A percentile compares a stretch with the other conserved stretches of the same genome.
phyloP scores from a whole-genome alignment of 176 grass and related monocot genomes.

The Rhynchospora tenuis region DNA sequence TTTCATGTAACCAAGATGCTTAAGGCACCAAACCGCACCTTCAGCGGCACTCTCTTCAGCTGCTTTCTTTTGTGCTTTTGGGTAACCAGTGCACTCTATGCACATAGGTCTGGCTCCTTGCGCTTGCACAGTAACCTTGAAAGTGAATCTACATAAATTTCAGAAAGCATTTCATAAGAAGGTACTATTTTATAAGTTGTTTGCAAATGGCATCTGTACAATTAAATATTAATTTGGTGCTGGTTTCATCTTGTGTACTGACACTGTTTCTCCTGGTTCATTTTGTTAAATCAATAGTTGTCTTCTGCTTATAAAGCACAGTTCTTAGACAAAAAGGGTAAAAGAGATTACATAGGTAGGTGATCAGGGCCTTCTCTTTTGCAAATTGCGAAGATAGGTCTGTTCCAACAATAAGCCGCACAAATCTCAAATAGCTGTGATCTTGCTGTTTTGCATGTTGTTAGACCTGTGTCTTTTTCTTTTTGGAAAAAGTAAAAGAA shows the following conservation, averaged over 20 bases:
- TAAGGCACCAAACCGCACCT: slow-evolving; percentile 77
- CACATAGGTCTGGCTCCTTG: slow-evolving; percentile 24
- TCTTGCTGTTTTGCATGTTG: slow-evolving; percentile 52
- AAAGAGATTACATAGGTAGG: slow-evolving; percentile 50
- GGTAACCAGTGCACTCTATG: slow-evolving; percentile 61
- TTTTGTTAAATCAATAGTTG: neutral
- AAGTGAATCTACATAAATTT: slow-evolving; percentile 66
- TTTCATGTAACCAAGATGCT: slow-evolving; percentile 38
- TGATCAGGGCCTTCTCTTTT: slow-evolving; percentile 75
- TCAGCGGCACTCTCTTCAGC: slow-evolving; percentile 72
- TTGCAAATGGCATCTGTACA: neutral
- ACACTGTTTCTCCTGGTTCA: neutral
- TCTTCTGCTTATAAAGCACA: neutral
- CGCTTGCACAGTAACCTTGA: slow-evolving; percentile 57
- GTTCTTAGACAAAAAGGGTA: slow-evolving; percentile 12
- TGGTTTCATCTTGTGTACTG: neutral
- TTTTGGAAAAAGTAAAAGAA: slow-evolving; percentile 2
- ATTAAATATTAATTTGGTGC: neutral
- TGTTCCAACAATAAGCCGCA: slow-evolving; percentile 57
- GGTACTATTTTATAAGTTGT: neutral
- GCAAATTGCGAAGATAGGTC: slow-evolving; percentile 54
- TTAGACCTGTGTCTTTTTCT: slow-evolving; percentile 37
- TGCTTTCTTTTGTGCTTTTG: slow-evolving; percentile 57
- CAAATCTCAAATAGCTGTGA: slow-evolving; percentile 73
- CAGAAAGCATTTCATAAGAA: neutral